phyloP scores from a whole-genome alignment of 2,329 filamentous ascomycete species.

The Coniella lustricola region DNA sequence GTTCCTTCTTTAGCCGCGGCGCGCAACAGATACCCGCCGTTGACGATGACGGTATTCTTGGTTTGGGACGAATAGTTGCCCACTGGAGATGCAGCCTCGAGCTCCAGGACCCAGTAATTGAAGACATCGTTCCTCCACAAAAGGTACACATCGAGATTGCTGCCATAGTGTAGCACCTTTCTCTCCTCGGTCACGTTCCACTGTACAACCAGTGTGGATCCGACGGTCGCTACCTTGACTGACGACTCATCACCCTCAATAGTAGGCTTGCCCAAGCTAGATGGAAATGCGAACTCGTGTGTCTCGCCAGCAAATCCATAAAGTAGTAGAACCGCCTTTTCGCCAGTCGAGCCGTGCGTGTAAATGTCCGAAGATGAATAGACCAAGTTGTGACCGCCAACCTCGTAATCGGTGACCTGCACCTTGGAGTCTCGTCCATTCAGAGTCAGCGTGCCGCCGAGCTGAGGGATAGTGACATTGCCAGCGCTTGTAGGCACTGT shows the following conservation, averaged over 20 bases:
- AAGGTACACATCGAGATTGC: conserved; percentile 36
- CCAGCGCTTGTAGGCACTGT: conserved; percentile 54
- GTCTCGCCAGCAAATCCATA: conserved; percentile 56
- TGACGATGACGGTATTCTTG: conserved; percentile 42
- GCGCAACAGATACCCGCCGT: conserved; percentile 58
- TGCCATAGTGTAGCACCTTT: conserved; percentile 26
- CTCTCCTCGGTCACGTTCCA: conserved; percentile 26
- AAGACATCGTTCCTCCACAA: conserved; percentile 57
- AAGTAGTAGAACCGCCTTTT: conserved; percentile 53
- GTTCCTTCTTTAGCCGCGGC: conserved; percentile 48
- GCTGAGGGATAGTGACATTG: conserved; percentile 50
- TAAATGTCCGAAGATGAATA: conserved; percentile 67
- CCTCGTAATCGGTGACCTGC: conserved; percentile 58
- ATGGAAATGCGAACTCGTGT: conserved; percentile 52
- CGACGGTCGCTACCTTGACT: conserved; percentile 16
- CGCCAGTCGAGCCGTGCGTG: conserved; percentile 58
- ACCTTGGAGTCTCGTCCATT: conserved; percentile 61
- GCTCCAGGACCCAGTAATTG: conserved; percentile 60
- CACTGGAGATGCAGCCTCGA: conserved; percentile 24
- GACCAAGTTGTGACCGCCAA: conserved; percentile 51
- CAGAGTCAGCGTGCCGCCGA: conserved; percentile 49
- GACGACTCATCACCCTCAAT: conserved; percentile 21
- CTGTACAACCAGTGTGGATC: conserved; percentile 23
- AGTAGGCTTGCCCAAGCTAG: conserved; percentile 9
- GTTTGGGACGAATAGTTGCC: conserved; percentile 28